These are phyloP conservation scores for Penicillium fuscoglaucum DNA, from an alignment of 2,329 filamentous ascomycete genomes.

Conservation along the genomic window DNA sequence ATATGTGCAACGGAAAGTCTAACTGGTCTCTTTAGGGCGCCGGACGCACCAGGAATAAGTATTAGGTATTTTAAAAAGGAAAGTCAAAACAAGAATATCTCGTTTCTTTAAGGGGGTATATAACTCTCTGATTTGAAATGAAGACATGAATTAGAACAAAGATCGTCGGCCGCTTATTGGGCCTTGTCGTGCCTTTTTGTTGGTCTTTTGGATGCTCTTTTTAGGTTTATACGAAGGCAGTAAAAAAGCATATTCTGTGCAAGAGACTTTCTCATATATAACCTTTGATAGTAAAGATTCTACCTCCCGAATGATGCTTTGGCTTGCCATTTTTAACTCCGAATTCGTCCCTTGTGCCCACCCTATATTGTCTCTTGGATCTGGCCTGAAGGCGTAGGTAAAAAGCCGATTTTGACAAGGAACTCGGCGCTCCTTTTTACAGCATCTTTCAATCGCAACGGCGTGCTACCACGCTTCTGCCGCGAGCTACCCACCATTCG, in stretches of 20 bases:
- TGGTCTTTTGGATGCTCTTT: no score
- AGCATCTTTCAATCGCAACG: conserved; percentile 14
- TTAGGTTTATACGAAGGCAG: no score
- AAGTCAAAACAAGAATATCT: background rate
- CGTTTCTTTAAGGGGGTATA: background rate
- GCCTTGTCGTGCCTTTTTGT: no score
- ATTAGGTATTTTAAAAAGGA: no score
- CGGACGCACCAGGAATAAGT: conserved; percentile 29
- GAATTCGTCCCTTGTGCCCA: background rate
- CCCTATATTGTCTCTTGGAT: background rate
- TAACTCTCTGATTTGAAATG: background rate
- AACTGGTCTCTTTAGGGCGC: conserved; percentile 30
- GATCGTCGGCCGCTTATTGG: no score
- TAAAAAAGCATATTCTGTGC: no score
- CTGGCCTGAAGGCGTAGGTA: background rate
- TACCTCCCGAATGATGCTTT: background rate
- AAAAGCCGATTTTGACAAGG: conserved; percentile 13
- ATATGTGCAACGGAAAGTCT: background rate
- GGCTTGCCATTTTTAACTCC: background rate
- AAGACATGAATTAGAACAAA: background rate
- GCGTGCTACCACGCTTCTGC: conserved; percentile 4
- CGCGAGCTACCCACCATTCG: conserved; percentile 7
- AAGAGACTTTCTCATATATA: no score
- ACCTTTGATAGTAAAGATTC: background rate
- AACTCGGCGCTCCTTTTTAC: conserved; percentile 16